These are phyloP conservation scores for Solanum arcanum DNA, from an alignment of 257 asterid genomes.

Conservation along the genomic window DNA sequence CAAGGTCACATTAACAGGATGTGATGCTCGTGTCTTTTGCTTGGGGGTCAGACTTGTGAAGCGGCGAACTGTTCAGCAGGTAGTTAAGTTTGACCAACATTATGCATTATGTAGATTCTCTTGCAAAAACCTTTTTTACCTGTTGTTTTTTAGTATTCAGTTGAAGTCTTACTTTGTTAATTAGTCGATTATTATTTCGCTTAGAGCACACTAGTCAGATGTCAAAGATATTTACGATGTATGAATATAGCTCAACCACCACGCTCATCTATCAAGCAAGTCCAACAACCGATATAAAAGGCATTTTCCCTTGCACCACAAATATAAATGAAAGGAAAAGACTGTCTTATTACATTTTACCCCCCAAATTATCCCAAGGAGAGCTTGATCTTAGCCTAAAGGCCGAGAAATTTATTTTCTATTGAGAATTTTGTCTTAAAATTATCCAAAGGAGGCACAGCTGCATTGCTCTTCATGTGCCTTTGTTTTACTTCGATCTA, in stretches of 20 bases:
- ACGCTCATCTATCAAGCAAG: background rate
- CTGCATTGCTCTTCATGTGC: background rate
- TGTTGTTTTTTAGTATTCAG: background rate
- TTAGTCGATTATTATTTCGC: background rate
- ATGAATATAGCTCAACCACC: background rate
- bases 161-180: background rate
- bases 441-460: background rate
- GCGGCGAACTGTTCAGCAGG: conserved; percentile 79
- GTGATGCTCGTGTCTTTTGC: conserved; percentile 88
- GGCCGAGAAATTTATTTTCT: background rate
- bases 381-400: background rate
- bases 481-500: background rate
- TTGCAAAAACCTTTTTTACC: background rate
- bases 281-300: background rate
- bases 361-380: background rate
- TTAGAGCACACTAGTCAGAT: background rate
- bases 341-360: background rate
- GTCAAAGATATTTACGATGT: background rate
- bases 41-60: conserved; percentile 88
- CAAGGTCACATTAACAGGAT: conserved; percentile 72
- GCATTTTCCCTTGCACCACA: background rate
- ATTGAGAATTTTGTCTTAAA: background rate
- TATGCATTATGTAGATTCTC: background rate
- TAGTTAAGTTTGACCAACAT: conserved; percentile 8
- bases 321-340: background rate